Percentiles rank a stretch among this genome's conserved stretches.
phyloP scores from a whole-genome alignment of 768 basidiomycete species.

The Daedaleopsis nitida region DNA sequence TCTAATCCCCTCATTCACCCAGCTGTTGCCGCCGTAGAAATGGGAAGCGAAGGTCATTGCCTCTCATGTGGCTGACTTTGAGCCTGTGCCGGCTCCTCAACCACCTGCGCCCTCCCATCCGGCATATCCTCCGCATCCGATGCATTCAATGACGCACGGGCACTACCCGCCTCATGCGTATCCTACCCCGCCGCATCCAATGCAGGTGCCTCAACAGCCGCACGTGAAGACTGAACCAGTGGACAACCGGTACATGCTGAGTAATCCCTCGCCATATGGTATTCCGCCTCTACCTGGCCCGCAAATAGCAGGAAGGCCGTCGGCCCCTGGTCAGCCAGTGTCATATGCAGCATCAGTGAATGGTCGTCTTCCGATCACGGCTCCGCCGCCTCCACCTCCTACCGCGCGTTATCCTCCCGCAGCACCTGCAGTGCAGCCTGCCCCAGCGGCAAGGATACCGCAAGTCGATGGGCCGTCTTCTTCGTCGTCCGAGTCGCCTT shows the following conservation, averaged over 20 bases:
- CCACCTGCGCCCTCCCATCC: slow-evolving; percentile 50
- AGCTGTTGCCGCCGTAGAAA: slow-evolving; percentile 55
- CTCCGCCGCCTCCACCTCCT: slow-evolving; percentile 22
- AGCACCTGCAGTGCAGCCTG: slow-evolving; percentile 1
- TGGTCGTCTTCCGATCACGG: slow-evolving; percentile 12
- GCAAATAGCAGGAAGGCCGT: slow-evolving; percentile 54
- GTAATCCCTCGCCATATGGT: slow-evolving; percentile 45
- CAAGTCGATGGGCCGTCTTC: slow-evolving; percentile 78
- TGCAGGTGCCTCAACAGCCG: slow-evolving; percentile 34
- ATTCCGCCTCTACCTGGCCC: slow-evolving; percentile 70
- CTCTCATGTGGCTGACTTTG: slow-evolving; percentile 96
- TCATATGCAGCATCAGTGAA: slow-evolving; percentile 44
- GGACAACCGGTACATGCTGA: slow-evolving; percentile 69
- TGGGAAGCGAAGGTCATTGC: slow-evolving; percentile 95
- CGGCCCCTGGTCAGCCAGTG: slow-evolving; percentile 53
- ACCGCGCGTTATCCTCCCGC: slow-evolving; percentile 24
- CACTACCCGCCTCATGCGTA: slow-evolving; percentile 54
- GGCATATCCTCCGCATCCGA: slow-evolving; percentile 33
- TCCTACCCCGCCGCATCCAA: slow-evolving; percentile 31
- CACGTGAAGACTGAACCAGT: slow-evolving; percentile 75
- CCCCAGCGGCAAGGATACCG: slow-evolving; percentile 48
- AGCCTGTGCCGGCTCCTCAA: slow-evolving; percentile 47
- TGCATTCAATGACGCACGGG: slow-evolving; percentile 39
- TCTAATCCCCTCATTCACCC: slow-evolving; percentile 20
- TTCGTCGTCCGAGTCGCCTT: slow-evolving; percentile 70